These are phyloP conservation scores for Lepidopterella palustris DNA, from an alignment of 495 filamentous ascomycete species.

Conservation along the genomic window DNA sequence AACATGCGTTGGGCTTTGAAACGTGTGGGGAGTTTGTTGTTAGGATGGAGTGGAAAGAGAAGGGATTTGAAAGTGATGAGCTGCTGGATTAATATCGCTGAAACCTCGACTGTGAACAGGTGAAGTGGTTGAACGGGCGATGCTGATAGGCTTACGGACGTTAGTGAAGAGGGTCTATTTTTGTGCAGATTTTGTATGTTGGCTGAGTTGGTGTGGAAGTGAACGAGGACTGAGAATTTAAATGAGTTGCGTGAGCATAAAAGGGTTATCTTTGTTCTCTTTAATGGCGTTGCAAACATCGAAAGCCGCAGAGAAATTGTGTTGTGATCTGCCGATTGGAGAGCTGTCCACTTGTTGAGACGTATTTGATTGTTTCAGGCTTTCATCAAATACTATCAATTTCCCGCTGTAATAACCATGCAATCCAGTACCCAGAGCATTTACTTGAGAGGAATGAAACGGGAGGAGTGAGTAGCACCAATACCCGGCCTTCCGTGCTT, in stretches of 20 bases:
- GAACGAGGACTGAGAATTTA: not conserved
- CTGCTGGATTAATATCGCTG: too few species aligned
- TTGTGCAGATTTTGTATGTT: not conserved
- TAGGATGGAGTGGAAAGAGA: too few species aligned
- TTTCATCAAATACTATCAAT: not conserved
- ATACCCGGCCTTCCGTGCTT: constrained; percentile 99
- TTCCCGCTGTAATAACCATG: constrained; percentile 23
- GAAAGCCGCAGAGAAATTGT: not conserved
- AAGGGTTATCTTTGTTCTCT: not conserved
- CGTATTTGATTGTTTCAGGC: not conserved
- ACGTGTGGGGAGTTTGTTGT: not conserved
- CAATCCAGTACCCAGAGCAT: constrained; percentile 24
- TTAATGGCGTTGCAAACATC: not conserved
- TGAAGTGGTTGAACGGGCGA: too few species aligned
- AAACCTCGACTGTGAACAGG: too few species aligned
- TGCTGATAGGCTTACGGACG: too few species aligned
- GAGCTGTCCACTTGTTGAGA: not conserved
- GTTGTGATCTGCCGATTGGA: too few species aligned
- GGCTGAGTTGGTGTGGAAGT: not conserved
- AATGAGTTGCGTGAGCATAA: not conserved
- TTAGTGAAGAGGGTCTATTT: too few species aligned
- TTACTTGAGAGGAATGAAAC: constrained; percentile 99
- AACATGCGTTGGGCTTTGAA: not conserved
- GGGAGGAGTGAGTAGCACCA: constrained; percentile 99
- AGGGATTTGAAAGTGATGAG: too few species aligned